Conservation (phyloP, 495 filamentous ascomycete genomes). For the Trichoderma orchidacearum region DNA sequence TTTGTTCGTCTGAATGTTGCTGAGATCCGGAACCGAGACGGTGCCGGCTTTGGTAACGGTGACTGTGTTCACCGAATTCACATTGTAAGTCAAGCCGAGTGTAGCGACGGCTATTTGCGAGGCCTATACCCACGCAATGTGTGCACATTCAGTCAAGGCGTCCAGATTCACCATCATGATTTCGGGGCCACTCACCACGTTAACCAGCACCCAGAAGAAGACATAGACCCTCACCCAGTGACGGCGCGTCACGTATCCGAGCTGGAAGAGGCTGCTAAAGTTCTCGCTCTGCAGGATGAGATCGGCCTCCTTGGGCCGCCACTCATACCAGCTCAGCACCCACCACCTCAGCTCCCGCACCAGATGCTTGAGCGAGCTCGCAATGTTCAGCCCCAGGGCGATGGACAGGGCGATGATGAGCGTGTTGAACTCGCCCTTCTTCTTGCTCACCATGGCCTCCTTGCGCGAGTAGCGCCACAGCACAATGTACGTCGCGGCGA, state of each 20-base stretch:
- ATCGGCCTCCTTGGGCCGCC: slow-evolving; percentile 9
- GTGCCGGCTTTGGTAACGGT: background rate
- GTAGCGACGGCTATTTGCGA: slow-evolving; percentile 1
- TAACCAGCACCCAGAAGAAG: background rate
- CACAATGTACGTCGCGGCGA: slow-evolving; percentile 4
- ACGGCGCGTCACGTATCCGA: background rate
- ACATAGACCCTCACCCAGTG: background rate
- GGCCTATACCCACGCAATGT: background rate
- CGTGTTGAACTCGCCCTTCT: slow-evolving; percentile 12
- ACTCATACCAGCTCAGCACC: slow-evolving; percentile 6
- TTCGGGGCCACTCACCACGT: background rate
- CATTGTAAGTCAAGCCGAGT: background rate
- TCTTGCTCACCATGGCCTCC: slow-evolving; percentile 2
- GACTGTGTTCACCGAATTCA: background rate
- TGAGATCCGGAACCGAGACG: background rate
- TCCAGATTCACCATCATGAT: too few relatives aligned
- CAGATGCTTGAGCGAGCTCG: slow-evolving; percentile 16
- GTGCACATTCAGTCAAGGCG: background rate
- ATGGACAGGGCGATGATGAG: slow-evolving; percentile 12
- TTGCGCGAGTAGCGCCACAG: slow-evolving; percentile 3
- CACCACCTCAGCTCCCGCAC: slow-evolving; percentile 15
- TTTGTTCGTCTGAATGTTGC: background rate
- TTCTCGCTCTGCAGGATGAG: background rate
- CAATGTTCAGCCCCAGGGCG: slow-evolving; percentile 13
- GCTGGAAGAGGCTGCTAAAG: background rate